Conservation (phyloP, 345 rosid species). For the Dipteronia sinensis region DNA sequence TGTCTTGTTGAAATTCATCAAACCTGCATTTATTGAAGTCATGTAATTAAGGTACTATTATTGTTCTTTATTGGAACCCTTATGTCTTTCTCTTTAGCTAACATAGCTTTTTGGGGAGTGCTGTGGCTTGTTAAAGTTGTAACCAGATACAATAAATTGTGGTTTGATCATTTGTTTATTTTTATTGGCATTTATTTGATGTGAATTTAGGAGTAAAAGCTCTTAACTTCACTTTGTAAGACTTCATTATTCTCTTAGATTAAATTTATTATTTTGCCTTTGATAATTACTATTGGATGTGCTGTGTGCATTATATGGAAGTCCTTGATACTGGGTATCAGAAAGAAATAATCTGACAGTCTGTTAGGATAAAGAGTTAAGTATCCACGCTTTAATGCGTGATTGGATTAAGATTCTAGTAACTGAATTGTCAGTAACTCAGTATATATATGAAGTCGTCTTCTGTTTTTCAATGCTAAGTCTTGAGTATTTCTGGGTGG, state of each 20-base stretch:
- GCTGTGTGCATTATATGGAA: neutral
- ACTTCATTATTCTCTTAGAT: too few species aligned
- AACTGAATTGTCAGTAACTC: neutral
- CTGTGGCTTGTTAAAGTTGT: too few species aligned
- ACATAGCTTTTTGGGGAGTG: too few species aligned
- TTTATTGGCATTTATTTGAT: neutral
- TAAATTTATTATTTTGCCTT: neutral
- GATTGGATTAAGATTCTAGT: neutral
- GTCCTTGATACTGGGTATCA: neutral
- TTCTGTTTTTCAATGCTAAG: too few species aligned
- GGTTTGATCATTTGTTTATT: neutral
- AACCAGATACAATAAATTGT: neutral
- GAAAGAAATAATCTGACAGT: neutral
- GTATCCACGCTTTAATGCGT: neutral
- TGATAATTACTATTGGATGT: neutral
- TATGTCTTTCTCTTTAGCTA: too few species aligned
- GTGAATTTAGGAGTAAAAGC: neutral
- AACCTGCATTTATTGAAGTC: neutral
- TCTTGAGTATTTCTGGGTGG: too few species aligned
- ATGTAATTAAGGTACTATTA: neutral
- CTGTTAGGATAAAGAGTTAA: neutral
- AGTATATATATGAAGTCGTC: too few species aligned
- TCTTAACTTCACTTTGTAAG: neutral
- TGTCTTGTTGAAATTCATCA: neutral
- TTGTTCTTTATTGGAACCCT: neutral